phyloP scores from a whole-genome alignment of 768 basidiomycete genomes.

The Tricholomella constricta region DNA sequence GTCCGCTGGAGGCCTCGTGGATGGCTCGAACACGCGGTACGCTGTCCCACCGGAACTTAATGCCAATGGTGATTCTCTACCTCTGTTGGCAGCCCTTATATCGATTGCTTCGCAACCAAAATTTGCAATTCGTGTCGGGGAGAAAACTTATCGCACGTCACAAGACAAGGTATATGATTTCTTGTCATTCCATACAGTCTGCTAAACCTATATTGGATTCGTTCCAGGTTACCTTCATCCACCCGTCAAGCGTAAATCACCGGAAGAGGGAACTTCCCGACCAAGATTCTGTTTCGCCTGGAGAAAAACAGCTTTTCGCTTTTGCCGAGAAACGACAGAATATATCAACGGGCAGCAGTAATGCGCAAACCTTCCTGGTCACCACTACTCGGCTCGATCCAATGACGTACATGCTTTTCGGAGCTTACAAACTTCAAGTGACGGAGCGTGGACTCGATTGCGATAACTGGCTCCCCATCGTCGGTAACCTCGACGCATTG shows the following conservation, averaged over 20 bases:
- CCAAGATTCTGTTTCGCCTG: slow-evolving; percentile 24
- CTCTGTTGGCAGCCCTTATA: slow-evolving; percentile 81
- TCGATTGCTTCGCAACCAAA: slow-evolving; percentile 88
- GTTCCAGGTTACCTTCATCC: slow-evolving; percentile 70
- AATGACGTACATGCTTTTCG: slow-evolving; percentile 88
- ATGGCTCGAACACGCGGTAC: slow-evolving; percentile 33
- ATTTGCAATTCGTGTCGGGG: slow-evolving; percentile 78
- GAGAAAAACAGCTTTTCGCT: slow-evolving; percentile 77
- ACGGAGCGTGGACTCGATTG: slow-evolving; percentile 77
- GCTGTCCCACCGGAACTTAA: slow-evolving; percentile 70
- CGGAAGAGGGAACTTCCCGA: slow-evolving; percentile 49
- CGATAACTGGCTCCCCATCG: slow-evolving; percentile 88
- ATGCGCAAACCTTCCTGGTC: slow-evolving; percentile 69
- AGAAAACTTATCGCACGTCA: slow-evolving; percentile 68
- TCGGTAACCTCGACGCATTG: slow-evolving; percentile 70
- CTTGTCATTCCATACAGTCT: not conserved
- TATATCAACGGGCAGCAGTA: slow-evolving; percentile 46
- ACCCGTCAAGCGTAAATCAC: slow-evolving; percentile 85
- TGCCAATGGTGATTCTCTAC: slow-evolving; percentile 68
- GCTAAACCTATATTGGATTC: slow-evolving; percentile 3
- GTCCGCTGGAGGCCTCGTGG: slow-evolving; percentile 63
- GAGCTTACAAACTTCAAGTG: slow-evolving; percentile 76
- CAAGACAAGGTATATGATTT: slow-evolving; percentile 72
- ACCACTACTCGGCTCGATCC: slow-evolving; percentile 86
- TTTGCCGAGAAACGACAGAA: slow-evolving; percentile 86